A percentile compares a stretch with the other conserved stretches of the same genome.
Evolutionary conservation across 495 filamentous ascomycete genomes (phyloP).

Genomic region (Tricharina praecox): DNA sequence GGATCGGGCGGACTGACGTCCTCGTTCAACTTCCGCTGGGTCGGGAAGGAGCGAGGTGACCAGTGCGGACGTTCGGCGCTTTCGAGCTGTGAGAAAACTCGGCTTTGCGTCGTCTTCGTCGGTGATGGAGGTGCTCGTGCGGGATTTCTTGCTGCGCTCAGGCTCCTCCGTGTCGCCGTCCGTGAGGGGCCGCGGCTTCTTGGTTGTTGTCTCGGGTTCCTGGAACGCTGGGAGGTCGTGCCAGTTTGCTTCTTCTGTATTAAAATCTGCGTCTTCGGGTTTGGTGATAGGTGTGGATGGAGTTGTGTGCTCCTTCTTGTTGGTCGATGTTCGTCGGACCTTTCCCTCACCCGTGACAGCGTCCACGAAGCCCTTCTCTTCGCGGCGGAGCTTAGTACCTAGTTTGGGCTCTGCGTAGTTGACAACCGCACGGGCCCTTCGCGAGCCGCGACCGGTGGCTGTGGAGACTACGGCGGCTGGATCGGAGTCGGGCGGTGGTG

Average conservation of each 20-base stretch:
- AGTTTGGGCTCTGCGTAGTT: constrained; percentile 80
- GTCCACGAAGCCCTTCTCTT: constrained; percentile 8
- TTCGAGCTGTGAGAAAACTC: neutral
- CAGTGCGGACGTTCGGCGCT: neutral
- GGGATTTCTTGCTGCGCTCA: neutral
- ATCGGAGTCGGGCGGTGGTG: constrained; percentile 38
- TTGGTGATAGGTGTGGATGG: too few relatives aligned
- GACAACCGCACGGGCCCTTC: constrained; percentile 48
- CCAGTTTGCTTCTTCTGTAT: neutral
- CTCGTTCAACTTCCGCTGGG: too few relatives aligned
- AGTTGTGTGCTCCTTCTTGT: too few relatives aligned
- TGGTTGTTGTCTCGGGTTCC: neutral
- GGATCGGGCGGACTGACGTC: too few relatives aligned
- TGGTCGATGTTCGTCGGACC: neutral
- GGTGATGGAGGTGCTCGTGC: neutral
- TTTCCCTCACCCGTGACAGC: neutral
- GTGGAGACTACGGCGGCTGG: constrained; percentile 19
- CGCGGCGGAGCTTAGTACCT: constrained; percentile 68
- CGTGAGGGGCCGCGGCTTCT: neutral
- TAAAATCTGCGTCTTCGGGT: neutral
- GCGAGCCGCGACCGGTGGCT: constrained; percentile 16
- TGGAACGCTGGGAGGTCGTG: neutral
- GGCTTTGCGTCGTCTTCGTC: neutral
- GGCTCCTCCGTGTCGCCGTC: neutral
- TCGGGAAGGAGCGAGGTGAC: neutral